These are phyloP conservation scores for Nicotiana rustica DNA, from an alignment of 305 asterid genomes.

Conservation along the genomic window DNA sequence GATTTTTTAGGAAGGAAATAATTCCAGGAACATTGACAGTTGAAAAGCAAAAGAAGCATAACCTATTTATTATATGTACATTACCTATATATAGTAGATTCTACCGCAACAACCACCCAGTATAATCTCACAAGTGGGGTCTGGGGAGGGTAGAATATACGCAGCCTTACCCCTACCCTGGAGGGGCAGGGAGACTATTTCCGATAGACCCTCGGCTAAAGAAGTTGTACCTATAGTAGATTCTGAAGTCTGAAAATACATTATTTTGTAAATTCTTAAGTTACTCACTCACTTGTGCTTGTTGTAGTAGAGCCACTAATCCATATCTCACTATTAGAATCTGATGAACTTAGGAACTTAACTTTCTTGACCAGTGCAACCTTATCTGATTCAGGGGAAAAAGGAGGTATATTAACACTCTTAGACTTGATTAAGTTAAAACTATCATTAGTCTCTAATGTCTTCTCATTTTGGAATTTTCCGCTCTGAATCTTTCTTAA, in stretches of 20 bases:
- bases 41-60: not conserved
- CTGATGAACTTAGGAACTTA: conserved; percentile 50
- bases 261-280: not conserved
- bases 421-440: not conserved
- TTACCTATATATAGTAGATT: not conserved
- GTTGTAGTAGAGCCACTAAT: conserved; percentile 32
- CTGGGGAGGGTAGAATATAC: too few relatives aligned
- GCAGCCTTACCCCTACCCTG: too few relatives aligned
- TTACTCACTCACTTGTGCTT: conserved; percentile 16
- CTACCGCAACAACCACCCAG: too few relatives aligned
- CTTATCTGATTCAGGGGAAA: conserved; percentile 60
- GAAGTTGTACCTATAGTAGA: not conserved
- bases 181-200: too few relatives aligned
- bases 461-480: conserved; percentile 32
- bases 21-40: not conserved
- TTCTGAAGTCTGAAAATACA: not conserved
- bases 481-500: conserved; percentile 48
- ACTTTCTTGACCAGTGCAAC: conserved; percentile 50
- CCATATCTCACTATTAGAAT: conserved; percentile 35
- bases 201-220: too few relatives aligned
- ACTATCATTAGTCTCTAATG: conserved; percentile 20
- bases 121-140: too few relatives aligned
- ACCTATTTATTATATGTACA: not conserved
- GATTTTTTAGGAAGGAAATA: not conserved
- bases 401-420: conserved; percentile 40